These are phyloP conservation scores for Leptoxyphium fumago DNA, from an alignment of 2,329 filamentous ascomycete species.

Conservation along the genomic window DNA sequence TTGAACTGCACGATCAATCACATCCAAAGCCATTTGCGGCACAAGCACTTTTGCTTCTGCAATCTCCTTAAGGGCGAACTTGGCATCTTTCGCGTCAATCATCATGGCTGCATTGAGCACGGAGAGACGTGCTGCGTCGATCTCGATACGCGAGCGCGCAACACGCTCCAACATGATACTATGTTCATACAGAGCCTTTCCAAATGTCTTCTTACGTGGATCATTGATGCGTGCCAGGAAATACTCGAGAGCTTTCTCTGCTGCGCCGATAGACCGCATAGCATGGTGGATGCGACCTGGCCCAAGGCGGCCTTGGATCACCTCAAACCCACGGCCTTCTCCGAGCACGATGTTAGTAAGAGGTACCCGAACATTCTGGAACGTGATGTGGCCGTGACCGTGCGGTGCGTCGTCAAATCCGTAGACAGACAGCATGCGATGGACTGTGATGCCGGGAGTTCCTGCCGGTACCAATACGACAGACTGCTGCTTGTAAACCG, in stretches of 20 bases:
- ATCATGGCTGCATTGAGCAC: conserved; percentile 91
- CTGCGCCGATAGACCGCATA: conserved; percentile 84
- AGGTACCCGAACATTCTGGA: conserved; percentile 81
- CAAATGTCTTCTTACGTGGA: conserved; percentile 77
- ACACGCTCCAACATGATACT: conserved; percentile 94
- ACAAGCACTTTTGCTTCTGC: conserved; percentile 90
- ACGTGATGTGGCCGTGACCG: conserved; percentile 84
- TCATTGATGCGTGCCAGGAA: conserved; percentile 92
- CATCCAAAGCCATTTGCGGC: conserved; percentile 63
- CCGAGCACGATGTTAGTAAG: conserved; percentile 74
- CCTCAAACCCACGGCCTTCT: conserved; percentile 89
- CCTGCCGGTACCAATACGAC: conserved; percentile 75
- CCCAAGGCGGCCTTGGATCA: conserved; percentile 91
- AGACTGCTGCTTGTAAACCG: conserved; percentile 80
- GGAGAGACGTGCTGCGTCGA: conserved; percentile 76
- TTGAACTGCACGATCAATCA: conserved; percentile 92
- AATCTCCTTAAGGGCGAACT: conserved; percentile 82
- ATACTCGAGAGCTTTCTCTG: conserved; percentile 86
- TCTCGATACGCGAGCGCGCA: conserved; percentile 80
- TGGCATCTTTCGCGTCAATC: conserved; percentile 81
- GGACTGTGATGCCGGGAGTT: conserved; percentile 74
- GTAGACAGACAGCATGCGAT: conserved; percentile 87
- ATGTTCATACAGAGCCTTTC: conserved; percentile 72
- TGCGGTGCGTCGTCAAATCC: conserved; percentile 98
- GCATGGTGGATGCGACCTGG: conserved; percentile 95